A percentile compares a stretch with the other conserved stretches of the same genome.
phyloP scores from a whole-genome alignment of 257 asterid species.

The Gentiana dahurica region DNA sequence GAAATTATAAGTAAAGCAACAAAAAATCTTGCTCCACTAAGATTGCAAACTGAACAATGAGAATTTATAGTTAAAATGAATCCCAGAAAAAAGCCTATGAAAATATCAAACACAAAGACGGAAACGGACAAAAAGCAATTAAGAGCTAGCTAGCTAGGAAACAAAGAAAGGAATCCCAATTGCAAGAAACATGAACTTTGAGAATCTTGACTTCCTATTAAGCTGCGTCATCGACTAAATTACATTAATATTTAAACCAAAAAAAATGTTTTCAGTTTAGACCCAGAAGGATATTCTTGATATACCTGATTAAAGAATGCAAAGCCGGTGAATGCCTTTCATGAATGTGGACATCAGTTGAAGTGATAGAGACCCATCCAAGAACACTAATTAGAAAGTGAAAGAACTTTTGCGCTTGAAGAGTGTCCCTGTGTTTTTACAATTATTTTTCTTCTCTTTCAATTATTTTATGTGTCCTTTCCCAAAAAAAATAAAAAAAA shows the following conservation, averaged over 20 bases:
- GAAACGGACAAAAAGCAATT: constrained; percentile 2
- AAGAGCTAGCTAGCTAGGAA: neutral
- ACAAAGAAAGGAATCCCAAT: neutral
- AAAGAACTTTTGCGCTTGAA: constrained; percentile 12
- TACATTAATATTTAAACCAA: neutral
- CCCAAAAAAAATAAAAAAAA: no score
- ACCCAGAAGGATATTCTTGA: constrained; percentile 5
- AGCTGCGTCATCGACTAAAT: neutral
- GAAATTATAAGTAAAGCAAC: neutral
- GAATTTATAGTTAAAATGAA: constrained; percentile 1
- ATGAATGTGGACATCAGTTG: constrained; percentile 16
- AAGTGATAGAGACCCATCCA: constrained; percentile 18
- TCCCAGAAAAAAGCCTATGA: constrained; percentile 7
- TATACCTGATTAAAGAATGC: constrained; percentile 25
- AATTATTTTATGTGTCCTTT: constrained; percentile 7
- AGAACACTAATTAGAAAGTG: constrained; percentile 14
- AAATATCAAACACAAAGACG: neutral
- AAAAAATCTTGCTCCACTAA: neutral
- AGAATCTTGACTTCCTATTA: constrained; percentile 10
- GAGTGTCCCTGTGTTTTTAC: constrained; percentile 1
- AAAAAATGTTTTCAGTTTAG: neutral
- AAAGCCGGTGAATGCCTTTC: constrained; percentile 19
- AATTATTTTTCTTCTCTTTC: constrained; percentile 8
- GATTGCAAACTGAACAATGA: neutral
- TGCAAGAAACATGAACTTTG: neutral